These are phyloP conservation scores for Chenopodium quinoa DNA, from an alignment of 148 eudicot species.

Conservation along the genomic window DNA sequence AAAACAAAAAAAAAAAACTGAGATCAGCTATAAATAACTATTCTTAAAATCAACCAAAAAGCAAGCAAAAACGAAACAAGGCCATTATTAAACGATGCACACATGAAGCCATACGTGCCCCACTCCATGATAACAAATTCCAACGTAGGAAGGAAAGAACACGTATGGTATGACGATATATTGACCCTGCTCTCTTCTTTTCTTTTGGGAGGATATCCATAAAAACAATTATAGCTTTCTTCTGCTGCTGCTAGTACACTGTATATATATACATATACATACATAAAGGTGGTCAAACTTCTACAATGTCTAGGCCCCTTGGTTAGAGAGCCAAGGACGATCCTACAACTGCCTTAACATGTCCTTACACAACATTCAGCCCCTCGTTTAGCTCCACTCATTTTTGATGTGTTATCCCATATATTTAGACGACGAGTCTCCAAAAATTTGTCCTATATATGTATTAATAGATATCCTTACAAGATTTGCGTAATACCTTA, in stretches of 20 bases:
- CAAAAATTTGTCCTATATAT: no score
- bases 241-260: not conserved
- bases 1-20: no score
- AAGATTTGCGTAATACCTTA: no score
- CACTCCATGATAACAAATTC: constrained; percentile 1
- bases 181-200: not conserved
- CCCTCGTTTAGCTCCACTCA: not conserved
- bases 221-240: not conserved
- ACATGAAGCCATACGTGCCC: not conserved
- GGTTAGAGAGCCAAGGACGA: constrained; percentile 23
- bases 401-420: not conserved
- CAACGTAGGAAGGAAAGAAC: not conserved
- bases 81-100: not conserved
- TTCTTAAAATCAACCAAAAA: not conserved
- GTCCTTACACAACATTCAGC: not conserved
- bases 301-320: constrained; percentile 8
- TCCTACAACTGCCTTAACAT: not conserved
- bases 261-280: no score
- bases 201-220: constrained; percentile 1
- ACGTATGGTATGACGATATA: constrained; percentile 9
- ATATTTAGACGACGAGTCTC: no score
- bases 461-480: no score
- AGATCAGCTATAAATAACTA: no score
- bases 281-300: constrained; percentile 16
- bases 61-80: not conserved